Conservation (phyloP, 495 filamentous ascomycete species). For the Trichocladium antarcticum region DNA sequence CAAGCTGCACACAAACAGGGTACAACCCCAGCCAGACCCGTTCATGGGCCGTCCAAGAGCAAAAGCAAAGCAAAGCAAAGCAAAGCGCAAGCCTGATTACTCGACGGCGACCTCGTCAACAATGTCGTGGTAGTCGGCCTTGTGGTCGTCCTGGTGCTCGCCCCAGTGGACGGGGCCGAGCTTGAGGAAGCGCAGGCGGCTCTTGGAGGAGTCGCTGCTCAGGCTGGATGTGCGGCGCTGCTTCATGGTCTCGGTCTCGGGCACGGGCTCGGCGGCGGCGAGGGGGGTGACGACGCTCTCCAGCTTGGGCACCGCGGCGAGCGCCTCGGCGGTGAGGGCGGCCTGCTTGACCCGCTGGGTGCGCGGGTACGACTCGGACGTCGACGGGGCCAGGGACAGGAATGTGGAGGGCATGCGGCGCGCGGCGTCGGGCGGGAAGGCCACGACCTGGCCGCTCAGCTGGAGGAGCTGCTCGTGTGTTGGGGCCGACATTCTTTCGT, state of each 20-base stretch:
- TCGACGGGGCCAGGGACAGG: conserved; percentile 36
- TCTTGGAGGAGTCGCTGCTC: conserved; percentile 26
- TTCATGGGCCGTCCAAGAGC: too few species aligned
- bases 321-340: conserved; percentile 18
- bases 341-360: conserved; percentile 10
- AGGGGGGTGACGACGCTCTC: background rate
- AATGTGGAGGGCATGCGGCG: conserved; percentile 32
- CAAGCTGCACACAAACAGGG: too few species aligned
- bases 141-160: conserved; percentile 35
- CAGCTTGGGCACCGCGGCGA: conserved; percentile 15
- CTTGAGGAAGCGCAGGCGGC: conserved; percentile 34
- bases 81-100: too few species aligned
- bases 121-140: conserved; percentile 37
- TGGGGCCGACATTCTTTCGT: conserved; percentile 6
- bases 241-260: conserved; percentile 12
- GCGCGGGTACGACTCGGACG: conserved; percentile 35
- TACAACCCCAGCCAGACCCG: too few species aligned
- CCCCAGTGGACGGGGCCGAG: conserved; percentile 42
- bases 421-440: conserved; percentile 11
- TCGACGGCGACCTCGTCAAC: too few species aligned
- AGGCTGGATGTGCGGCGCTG: conserved; percentile 30
- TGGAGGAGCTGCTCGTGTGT: conserved; percentile 14
- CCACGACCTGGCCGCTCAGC: conserved; percentile 17
- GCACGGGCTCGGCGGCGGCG: too few species aligned
- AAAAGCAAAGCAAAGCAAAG: too few species aligned